phyloP scores from a whole-genome alignment of 208 protist genomes.

The Trypanosoma mega region DNA sequence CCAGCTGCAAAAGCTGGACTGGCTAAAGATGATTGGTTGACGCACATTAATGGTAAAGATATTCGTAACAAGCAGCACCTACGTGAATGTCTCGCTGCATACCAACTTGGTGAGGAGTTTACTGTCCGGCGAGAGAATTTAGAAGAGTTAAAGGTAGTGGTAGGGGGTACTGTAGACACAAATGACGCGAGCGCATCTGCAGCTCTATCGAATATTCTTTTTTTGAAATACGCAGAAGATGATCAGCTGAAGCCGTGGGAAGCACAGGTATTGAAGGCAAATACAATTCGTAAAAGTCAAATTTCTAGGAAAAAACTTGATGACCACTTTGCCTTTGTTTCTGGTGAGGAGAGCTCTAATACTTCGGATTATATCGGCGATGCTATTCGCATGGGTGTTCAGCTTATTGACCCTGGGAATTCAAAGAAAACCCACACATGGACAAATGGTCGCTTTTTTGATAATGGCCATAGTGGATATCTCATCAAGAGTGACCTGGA shows the following conservation, averaged over 20 bases:
- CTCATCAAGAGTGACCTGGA: slow-evolving; percentile 69
- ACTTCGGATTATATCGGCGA: slow-evolving; percentile 35
- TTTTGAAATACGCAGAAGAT: slow-evolving; percentile 67
- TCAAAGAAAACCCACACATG: slow-evolving; percentile 47
- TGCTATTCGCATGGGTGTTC: slow-evolving; percentile 52
- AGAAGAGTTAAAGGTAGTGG: slow-evolving; percentile 82
- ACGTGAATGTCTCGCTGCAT: slow-evolving; percentile 50
- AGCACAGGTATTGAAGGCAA: slow-evolving; percentile 26
- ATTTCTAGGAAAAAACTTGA: slow-evolving; percentile 40
- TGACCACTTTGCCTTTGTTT: slow-evolving; percentile 73
- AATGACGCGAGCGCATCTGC: slow-evolving; percentile 51
- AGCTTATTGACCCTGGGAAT: slow-evolving; percentile 75
- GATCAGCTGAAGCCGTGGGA: slow-evolving; percentile 59
- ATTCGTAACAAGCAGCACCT: slow-evolving; percentile 85
- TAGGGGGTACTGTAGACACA: slow-evolving; percentile 74
- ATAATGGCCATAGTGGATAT: slow-evolving; percentile 87
- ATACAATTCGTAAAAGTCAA: slow-evolving; percentile 14
- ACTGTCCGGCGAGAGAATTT: slow-evolving; percentile 80
- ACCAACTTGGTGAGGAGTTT: slow-evolving; percentile 83
- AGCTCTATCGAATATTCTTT: slow-evolving; percentile 68
- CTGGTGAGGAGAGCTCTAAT: slow-evolving; percentile 25
- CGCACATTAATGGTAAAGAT: slow-evolving; percentile 70
- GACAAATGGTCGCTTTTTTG: slow-evolving; percentile 67
- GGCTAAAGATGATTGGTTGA: slow-evolving; percentile 87
- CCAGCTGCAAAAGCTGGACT: slow-evolving; percentile 82